Conservation (phyloP, 169 alveolate genomes). For the Plasmodium vinckei region DNA sequence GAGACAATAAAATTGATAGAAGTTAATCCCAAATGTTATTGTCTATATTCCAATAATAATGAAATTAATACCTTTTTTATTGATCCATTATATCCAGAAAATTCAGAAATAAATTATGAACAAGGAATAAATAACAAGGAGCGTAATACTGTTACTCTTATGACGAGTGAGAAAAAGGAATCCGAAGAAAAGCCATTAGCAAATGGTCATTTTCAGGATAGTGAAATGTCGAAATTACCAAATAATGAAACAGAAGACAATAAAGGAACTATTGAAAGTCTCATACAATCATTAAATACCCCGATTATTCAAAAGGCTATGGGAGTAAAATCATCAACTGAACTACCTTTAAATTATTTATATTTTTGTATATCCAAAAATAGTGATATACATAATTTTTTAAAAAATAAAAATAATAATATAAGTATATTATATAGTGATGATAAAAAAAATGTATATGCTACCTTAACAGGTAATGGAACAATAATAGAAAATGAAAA, state of each 20-base stretch:
- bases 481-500: constrained; percentile 51
- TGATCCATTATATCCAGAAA: constrained; percentile 51
- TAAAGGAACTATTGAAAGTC: not conserved
- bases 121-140: not conserved
- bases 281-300: constrained; percentile 10
- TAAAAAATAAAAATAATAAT: constrained; percentile 26
- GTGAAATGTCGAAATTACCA: too few relatives aligned
- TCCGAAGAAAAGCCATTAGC: not conserved
- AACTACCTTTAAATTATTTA: constrained; percentile 51
- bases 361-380: constrained; percentile 57
- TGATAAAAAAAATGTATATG: constrained; percentile 58
- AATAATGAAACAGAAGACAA: not conserved
- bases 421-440: constrained; percentile 34
- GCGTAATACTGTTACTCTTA: not conserved
- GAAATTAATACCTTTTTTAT: constrained; percentile 48
- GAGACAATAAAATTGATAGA: constrained; percentile 28
- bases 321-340: constrained; percentile 24
- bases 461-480: constrained; percentile 51
- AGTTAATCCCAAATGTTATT: constrained; percentile 46
- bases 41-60: constrained; percentile 22
- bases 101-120: constrained; percentile 51
- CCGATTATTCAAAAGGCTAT: constrained; percentile 35
- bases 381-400: constrained; percentile 41
- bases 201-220: too few relatives aligned
- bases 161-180: not conserved